Base-by-base conservation (phyloP, 352 stramenopile species). In the Plasmopara muralis region DNA sequence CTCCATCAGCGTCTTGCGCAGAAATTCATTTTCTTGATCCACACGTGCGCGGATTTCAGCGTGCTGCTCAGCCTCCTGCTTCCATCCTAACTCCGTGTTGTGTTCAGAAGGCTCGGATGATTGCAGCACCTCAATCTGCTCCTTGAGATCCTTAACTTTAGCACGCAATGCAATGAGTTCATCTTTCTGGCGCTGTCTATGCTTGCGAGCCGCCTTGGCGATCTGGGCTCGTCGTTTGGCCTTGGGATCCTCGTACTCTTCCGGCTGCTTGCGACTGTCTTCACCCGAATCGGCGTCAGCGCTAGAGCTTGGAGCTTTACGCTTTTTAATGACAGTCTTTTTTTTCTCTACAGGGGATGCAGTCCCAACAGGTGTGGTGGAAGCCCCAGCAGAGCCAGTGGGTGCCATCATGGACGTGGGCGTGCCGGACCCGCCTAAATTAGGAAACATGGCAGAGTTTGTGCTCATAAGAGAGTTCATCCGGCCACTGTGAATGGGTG, bases 111-210 rank as follows among this genome's bases (percentile, higher is more conserved):
- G 83, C 60, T 94, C 83, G 5, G 77, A 90, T 38, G 81, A 92
- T 66, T 94, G 83, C 30, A 94, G 57, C 47, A 94, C 83, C 55
- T 94, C 83, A 41, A 94, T 94, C 63, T 94, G 83, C 55, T 94
- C 83, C 61, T 94, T 94, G 9, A 94, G 51, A 46, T 94, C 83
- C 64, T 94, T 94, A 40, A 94, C 83, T 68, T 94, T 94, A 39
- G 81, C 68, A 9, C 83, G 81, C 6, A 94, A 65, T 4, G 81
- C 81, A 41, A 92, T 89, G 3, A 94, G 69, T 54, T 94, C 83
- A 53, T 94, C 81, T 61, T 94, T 94, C 54, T 94, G 83, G 6
- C 83, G 81, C 63, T 94, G 83, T 52, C 83, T 74, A 61, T 94
- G 83, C 55, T 94, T 94, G 9, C 83, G 81, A 6, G 83, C 83